Conservation (phyloP, 140 eudicot genomes). For the Oenanthe javanica region DNA sequence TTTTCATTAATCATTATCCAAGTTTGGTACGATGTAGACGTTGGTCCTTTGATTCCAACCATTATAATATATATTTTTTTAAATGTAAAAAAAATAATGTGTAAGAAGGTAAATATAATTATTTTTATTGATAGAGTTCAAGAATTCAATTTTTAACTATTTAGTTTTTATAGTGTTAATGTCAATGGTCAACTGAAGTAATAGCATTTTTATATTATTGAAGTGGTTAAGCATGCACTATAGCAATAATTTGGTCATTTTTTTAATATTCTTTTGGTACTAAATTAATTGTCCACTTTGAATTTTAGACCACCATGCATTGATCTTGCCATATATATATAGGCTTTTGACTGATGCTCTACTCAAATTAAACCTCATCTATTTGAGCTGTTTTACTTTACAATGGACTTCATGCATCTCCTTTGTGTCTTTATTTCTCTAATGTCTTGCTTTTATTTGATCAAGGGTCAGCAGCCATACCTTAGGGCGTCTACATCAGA, state of each 20-base stretch:
- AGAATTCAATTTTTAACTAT: too few species aligned
- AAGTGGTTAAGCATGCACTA: neutral
- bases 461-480: constrained; percentile 54
- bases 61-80: too few species aligned
- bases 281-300: too few species aligned
- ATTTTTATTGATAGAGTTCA: too few species aligned
- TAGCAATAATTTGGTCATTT: neutral
- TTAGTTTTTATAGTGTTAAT: neutral
- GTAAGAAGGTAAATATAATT: too few species aligned
- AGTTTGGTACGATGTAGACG: too few species aligned
- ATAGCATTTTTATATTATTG: neutral
- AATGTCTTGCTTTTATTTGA: constrained; percentile 4
- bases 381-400: neutral
- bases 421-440: constrained; percentile 25
- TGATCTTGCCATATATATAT: neutral
- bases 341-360: neutral
- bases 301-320: too few species aligned
- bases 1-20: too few species aligned
- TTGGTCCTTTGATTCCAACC: too few species aligned
- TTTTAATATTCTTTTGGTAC: too few species aligned
- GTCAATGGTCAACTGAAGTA: constrained; percentile 3
- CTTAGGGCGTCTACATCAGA: constrained; percentile 19
- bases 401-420: constrained; percentile 12
- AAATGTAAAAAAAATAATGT: too few species aligned
- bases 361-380: too few species aligned